Base-by-base conservation (phyloP, 108 stramenopile species). In the Fragilaria crotonensis region DNA sequence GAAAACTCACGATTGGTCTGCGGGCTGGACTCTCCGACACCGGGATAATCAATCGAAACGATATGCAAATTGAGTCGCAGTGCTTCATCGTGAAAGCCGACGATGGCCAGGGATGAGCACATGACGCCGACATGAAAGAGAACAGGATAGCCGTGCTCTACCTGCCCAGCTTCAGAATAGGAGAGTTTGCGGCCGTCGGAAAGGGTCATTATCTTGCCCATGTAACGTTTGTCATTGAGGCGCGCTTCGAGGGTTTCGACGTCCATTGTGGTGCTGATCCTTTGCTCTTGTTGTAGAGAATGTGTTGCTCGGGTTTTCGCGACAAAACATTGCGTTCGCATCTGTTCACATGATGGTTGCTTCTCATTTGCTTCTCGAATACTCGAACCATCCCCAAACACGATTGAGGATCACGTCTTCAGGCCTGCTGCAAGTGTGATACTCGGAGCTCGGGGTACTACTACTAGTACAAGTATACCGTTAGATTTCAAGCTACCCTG, bases 121-220 rank as follows among this genome's bases (percentile, higher is more conserved):
- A 68, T 68, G 0, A 68, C 36, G 25, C 67, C 67, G 11, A 68
- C 54, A 29, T 56, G 57, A 48, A 68, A 68, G n/a, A 68, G 31
- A 9, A 68, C 67, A 22, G 67, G 67, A 22, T 57, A 48, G 11
- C 67, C 67, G 4, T 46, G 49, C 26, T 68, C 60, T 14, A 55
- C 17, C 25, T 68, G 59, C 17, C 67, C 67, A 26, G 58, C 60
- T 52, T 68, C 67, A 7, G 59, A 60, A 46, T 68, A 68, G 0
- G 67, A 68, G 41, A 68, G 29, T 22, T 46, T 48, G 25, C 67
- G 52, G 18, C 67, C 67, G 61, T 68, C 67, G 3, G 29, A 33
- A 2, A 68, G 29, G 14, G 22, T 33, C 25, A 68, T 54, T 29
- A 48, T 68, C 52, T 68, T 60, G 26, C 36, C 14, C 36, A 41